Base-by-base conservation (phyloP, 192 early-diverging fungal genomes). In the Coemansia reversa region DNA sequence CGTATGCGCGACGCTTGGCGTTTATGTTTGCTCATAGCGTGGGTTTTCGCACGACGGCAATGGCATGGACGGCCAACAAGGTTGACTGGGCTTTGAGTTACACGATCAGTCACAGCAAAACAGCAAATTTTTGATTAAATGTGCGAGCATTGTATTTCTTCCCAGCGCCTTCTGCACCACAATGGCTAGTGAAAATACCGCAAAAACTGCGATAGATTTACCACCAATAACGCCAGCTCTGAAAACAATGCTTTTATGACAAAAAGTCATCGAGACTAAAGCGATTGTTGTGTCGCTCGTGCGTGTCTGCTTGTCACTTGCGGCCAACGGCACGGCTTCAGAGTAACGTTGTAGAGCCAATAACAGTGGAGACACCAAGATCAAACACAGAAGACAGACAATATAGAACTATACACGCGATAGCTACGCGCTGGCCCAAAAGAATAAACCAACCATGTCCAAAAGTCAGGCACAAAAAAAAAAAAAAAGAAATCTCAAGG, bases 191-290 rank as follows among this genome's bases (percentile, higher is more conserved):
- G 39, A 45, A 45, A 45, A 45, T 45, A 14, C 39, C 9, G 14
- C 39, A 5, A 12, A 45, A 14, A 14, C 16, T 45, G 39, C 14
- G 39, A 14, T 45, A 45, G 9, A 5, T 16, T 16, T 45, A 45
- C 39, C 39, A 32, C 30, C 55, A 57, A 35, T 35, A 22, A 22
- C 55, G 22, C 30, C 29, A 35, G 55, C 55, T 33, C 29, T 29
- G 30, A 20, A 56, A 57, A 57, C 55, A 57, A 57, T 57, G 55
- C 28, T 57, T 12, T 35, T 30, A 57, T 35, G n/a, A 57, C 27
- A 57, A n/a, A 57, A 20, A 35, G 29, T 57, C 55, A 45, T 45
- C 39, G 39, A 45, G 8, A 16, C 12, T 14, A 45, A 45, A 14
- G 39, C 14, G 39, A 45, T 45, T 45, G 39, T 45, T 14, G 39